Evolutionary conservation across 2,329 filamentous ascomycete genomes (phyloP).

Genomic region (Pseudogymnoascus sp.): DNA sequence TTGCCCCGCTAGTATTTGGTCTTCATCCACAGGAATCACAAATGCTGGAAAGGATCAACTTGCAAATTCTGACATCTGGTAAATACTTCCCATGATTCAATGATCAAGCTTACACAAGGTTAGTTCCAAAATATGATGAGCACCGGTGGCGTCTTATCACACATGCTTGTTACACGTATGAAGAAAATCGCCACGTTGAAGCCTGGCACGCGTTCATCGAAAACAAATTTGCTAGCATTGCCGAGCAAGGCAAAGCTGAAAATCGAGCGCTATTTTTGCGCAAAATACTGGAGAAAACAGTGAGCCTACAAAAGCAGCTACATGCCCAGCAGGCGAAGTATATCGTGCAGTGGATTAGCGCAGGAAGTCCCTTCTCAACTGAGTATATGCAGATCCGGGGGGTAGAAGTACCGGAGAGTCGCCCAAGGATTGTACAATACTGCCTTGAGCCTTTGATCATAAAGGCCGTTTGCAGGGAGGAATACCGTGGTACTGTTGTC

Average conservation of each 20-base stretch:
- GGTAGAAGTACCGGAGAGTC: neutral
- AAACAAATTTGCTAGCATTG: neutral
- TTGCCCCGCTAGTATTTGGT: neutral
- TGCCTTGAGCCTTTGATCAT: neutral
- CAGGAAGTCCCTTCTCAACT: neutral
- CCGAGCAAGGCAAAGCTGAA: neutral
- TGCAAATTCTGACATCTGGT: neutral
- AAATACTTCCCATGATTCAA: neutral
- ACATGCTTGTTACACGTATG: neutral
- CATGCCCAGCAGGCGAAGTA: neutral
- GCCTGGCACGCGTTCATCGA: neutral
- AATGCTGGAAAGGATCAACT: neutral
- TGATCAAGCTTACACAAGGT: neutral
- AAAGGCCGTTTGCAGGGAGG: neutral
- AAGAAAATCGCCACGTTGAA: neutral
- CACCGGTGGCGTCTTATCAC: neutral
- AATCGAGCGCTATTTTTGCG: neutral
- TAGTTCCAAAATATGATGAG: neutral
- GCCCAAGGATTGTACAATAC: neutral
- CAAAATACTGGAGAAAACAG: neutral
- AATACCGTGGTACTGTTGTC: neutral
- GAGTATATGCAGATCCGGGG: neutral
- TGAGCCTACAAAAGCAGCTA: neutral
- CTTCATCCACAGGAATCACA: neutral
- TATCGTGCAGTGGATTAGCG: neutral